Conservation (phyloP, 1,284 basidiomycete species). For the Anthracocystis setariae region DNA sequence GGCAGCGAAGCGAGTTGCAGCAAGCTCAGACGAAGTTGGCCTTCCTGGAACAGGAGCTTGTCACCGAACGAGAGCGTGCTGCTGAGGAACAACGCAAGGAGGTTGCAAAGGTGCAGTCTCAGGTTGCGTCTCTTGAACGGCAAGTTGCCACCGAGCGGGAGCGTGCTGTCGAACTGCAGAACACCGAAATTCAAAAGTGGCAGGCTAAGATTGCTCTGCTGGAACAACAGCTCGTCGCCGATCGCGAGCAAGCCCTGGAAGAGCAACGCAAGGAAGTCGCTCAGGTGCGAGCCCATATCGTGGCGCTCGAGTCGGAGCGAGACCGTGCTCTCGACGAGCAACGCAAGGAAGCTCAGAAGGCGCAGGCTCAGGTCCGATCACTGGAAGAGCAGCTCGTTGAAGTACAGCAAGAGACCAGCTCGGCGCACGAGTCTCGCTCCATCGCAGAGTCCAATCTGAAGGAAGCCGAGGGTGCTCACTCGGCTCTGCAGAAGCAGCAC, state of each 20-base stretch:
- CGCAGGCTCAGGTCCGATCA: slow-evolving; percentile 2
- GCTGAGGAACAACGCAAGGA: slow-evolving; percentile 18
- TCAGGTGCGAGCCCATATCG: slow-evolving; percentile 5
- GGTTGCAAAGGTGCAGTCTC: slow-evolving; percentile 17
- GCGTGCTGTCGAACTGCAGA: slow-evolving; percentile 15
- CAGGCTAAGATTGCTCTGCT: slow-evolving; percentile 10
- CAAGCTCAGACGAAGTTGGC: slow-evolving; percentile 11
- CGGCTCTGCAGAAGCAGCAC: slow-evolving; percentile 38
- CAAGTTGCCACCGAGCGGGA: slow-evolving; percentile 24
- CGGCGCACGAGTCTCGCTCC: slow-evolving; percentile 14
- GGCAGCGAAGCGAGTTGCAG: slow-evolving; percentile 17
- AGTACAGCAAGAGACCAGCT: slow-evolving; percentile 6
- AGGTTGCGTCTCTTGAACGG: slow-evolving; percentile 19
- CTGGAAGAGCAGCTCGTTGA: slow-evolving; percentile 15
- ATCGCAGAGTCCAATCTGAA: slow-evolving; percentile 27
- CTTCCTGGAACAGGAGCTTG: slow-evolving; percentile 23
- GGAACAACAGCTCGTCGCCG: slow-evolving; percentile 16
- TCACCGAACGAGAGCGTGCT: slow-evolving; percentile 12
- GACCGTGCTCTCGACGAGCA: slow-evolving; percentile 9
- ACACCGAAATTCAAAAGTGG: slow-evolving; percentile 15
- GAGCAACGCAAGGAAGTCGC: slow-evolving; percentile 14
- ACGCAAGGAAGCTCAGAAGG: slow-evolving; percentile 11
- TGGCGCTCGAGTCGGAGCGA: slow-evolving; percentile 17
- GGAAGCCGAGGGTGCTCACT: slow-evolving; percentile 23
- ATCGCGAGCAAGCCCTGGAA: slow-evolving; percentile 14